These are phyloP conservation scores for Nyssa sinensis DNA, from an alignment of 148 eudicot genomes.

Conservation along the genomic window DNA sequence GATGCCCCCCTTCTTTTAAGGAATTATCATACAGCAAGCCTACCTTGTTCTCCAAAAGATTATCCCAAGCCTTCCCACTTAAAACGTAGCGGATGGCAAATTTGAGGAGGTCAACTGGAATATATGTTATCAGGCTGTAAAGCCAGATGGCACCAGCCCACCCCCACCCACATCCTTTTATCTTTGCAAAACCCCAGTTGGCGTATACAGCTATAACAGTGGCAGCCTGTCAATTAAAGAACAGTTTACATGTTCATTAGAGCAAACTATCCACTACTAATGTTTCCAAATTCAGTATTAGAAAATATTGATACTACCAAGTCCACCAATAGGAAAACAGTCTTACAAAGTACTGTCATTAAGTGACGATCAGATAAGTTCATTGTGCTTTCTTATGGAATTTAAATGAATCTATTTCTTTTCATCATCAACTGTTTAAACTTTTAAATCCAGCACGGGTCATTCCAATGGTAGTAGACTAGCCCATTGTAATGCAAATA, in stretches of 20 bases:
- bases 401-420: no score
- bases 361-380: neutral
- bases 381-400: neutral
- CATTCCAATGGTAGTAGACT: no score
- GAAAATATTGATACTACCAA: neutral
- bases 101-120: conserved; percentile 64
- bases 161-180: conserved; percentile 67
- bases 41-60: conserved; percentile 55
- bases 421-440: no score
- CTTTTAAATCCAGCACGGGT: no score
- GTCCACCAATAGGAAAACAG: neutral
- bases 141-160: conserved; percentile 73
- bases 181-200: conserved; percentile 49
- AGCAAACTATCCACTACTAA: neutral
- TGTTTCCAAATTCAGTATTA: neutral
- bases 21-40: neutral
- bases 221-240: conserved; percentile 42
- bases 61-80: conserved; percentile 69
- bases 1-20: neutral
- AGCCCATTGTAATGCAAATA: no score
- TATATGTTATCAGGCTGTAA: conserved; percentile 51
- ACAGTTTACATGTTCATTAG: neutral
- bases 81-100: conserved; percentile 48
- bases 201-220: conserved; percentile 63
- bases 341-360: no score